Base-by-base conservation (phyloP, 2,329 filamentous ascomycete species). In the Microcera coccophila region DNA sequence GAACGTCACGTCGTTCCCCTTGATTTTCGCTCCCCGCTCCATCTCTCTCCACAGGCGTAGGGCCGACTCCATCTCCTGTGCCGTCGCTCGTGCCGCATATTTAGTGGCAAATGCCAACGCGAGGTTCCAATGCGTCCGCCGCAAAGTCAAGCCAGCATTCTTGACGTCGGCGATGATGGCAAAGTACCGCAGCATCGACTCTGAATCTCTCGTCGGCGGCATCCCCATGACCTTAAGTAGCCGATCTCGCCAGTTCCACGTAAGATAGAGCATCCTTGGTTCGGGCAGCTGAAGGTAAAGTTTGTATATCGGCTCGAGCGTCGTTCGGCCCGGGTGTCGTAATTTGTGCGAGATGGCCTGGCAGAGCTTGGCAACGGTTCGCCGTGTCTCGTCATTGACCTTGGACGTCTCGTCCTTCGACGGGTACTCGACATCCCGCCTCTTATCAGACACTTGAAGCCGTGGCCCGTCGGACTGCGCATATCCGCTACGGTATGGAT, bases 41-140 rank as follows among this genome's bases (percentile, higher is more conserved):
- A 97, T 97, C 56, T 93, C 82, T 51, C 79, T 82, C 90, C 91
- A 98, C 18, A 94, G 66, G 36, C 81, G 77, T 35, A 98, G 71
- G 0, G 87, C 83, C 4, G 80, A 76, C 20, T 68, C 64, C 47
- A 68, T 54, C 36, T 63, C 87, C 72, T 33, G 87, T 65, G 62
- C 90, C 76, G 31, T 75, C 58, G 34, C 76, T 71, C 35, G 79
- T 74, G 29, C 82, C 71, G 50, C 80, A 54, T 86, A 89, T 43
- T 84, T 82, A 28, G 84, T 84, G 9, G 87, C 85, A 57, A 94
- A 85, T 16, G 85, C 78, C 39, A 96, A 80, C 28, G 90, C 90
- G 29, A 81, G 82, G 48, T 87, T 95, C 90, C 90, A 98, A 59
- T 95, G 81, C 0, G 73, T 67, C 4, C 67, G 70, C 1, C 73